A percentile compares a stretch with the other conserved stretches of the same genome.
Evolutionary conservation across 495 filamentous ascomycete species (phyloP).

Genomic region (Annulohypoxylon moriforme): DNA sequence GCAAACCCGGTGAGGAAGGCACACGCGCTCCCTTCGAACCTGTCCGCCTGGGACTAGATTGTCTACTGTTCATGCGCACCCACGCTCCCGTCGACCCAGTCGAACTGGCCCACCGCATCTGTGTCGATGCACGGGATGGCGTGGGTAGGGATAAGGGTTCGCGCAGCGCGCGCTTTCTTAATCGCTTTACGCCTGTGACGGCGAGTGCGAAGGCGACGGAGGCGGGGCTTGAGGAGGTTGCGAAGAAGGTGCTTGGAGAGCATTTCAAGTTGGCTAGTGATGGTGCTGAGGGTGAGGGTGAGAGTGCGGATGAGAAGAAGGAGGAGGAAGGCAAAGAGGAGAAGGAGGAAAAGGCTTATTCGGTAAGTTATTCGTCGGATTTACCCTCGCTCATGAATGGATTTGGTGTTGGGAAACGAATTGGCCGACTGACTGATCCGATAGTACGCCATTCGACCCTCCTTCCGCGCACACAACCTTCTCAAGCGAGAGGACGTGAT

Average conservation of each 20-base stretch:
- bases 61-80: conserved; percentile 76
- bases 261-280: conserved; percentile 70
- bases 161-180: conserved; percentile 78
- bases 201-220: conserved; percentile 81
- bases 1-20: conserved; percentile 50
- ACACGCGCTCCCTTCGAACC: conserved; percentile 63
- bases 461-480: conserved; percentile 78
- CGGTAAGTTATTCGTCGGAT: conserved; percentile 35
- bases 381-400: background rate
- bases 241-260: conserved; percentile 72
- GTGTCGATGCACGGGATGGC: conserved; percentile 67
- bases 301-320: too few relatives aligned
- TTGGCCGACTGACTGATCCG: conserved; percentile 3
- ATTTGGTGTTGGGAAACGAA: background rate
- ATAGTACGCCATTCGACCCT: conserved; percentile 91
- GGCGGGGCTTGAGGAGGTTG: conserved; percentile 77
- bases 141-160: conserved; percentile 44
- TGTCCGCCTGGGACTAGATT: conserved; percentile 79
- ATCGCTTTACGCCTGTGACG: conserved; percentile 85
- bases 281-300: background rate
- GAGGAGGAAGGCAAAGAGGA: conserved; percentile 20
- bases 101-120: conserved; percentile 79
- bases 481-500: conserved; percentile 83
- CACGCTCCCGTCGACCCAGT: conserved; percentile 81
- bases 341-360: conserved; percentile 30